These are phyloP conservation scores for Prunus mongolica DNA, from an alignment of 306 rosid species.

Conservation along the genomic window DNA sequence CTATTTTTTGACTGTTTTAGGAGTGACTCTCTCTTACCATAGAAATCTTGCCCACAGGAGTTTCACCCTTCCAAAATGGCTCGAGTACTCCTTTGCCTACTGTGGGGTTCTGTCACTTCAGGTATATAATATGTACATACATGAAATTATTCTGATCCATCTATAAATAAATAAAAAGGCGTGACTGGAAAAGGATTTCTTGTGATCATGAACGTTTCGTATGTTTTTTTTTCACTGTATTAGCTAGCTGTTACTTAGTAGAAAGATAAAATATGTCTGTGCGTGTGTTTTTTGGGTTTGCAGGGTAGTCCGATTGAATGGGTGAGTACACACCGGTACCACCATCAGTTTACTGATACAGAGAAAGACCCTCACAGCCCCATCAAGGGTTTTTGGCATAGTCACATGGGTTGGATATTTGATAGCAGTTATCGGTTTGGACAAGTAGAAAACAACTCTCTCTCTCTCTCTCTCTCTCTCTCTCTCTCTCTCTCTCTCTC, in stretches of 20 bases:
- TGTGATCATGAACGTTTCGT: too few relatives aligned
- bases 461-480: too few relatives aligned
- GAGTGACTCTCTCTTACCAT: too few relatives aligned
- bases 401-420: slow-evolving; percentile 78
- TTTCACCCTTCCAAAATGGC: too few relatives aligned
- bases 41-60: too few relatives aligned
- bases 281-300: slow-evolving; percentile 4
- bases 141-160: too few relatives aligned
- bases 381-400: slow-evolving; percentile 77
- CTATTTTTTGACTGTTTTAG: too few relatives aligned
- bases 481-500: too few relatives aligned
- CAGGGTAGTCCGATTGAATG: slow-evolving; percentile 84
- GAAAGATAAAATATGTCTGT: background rate
- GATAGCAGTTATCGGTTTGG: slow-evolving; percentile 42
- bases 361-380: slow-evolving; percentile 58
- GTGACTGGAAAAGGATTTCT: too few relatives aligned
- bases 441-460: slow-evolving; percentile 35
- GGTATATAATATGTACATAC: slow-evolving; percentile 20
- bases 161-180: too few relatives aligned
- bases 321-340: slow-evolving; percentile 88
- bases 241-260: too few relatives aligned
- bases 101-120: slow-evolving; percentile 79
- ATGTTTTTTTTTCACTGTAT: background rate
- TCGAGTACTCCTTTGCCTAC: slow-evolving; percentile 36
- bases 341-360: slow-evolving; percentile 52